Evolutionary conservation across 345 rosid species (phyloP).

Genomic region (Aethionema arabicum): DNA sequence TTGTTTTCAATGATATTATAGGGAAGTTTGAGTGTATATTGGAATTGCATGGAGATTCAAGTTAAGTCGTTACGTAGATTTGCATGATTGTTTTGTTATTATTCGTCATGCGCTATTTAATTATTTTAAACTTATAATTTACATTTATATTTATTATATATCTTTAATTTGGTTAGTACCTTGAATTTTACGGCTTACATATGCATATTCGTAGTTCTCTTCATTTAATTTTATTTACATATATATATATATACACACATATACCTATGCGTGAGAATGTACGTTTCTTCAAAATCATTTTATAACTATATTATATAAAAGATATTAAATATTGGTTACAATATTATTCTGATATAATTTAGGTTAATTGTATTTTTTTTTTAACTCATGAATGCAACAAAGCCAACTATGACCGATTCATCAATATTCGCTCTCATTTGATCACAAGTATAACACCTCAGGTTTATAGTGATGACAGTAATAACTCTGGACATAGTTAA

Average conservation of each 20-base stretch:
- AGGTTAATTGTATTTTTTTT: too few species aligned
- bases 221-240: not conserved
- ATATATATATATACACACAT: too few species aligned
- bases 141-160: not conserved
- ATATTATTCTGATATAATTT: too few species aligned
- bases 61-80: not conserved
- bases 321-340: too few species aligned
- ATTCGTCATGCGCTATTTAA: not conserved
- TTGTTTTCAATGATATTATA: conserved; percentile 2
- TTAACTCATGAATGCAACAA: too few species aligned
- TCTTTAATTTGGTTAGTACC: not conserved
- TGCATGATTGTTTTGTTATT: not conserved
- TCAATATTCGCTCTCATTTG: too few species aligned
- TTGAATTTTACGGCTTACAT: not conserved
- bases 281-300: not conserved
- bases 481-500: too few species aligned
- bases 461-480: too few species aligned
- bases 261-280: conserved; percentile 9
- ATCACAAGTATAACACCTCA: too few species aligned
- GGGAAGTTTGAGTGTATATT: conserved; percentile 15
- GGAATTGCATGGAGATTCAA: conserved; percentile 4
- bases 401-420: too few species aligned
- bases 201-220: not conserved
- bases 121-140: not conserved
- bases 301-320: too few species aligned